These are phyloP conservation scores for Eremothecium sinecaudum DNA, from an alignment of 1,139 yeast species.

Conservation along the genomic window DNA sequence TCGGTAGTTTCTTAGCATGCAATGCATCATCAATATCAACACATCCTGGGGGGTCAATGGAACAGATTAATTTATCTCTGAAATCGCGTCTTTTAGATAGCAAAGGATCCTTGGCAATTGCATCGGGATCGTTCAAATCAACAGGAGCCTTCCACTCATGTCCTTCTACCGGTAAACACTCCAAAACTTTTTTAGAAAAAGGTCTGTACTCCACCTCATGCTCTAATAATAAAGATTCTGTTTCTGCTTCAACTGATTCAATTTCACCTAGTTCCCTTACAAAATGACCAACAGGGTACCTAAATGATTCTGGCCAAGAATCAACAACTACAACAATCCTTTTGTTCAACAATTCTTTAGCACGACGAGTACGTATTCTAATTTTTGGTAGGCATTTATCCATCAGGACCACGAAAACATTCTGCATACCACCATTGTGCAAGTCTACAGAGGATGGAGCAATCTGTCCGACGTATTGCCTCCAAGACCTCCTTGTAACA, in stretches of 20 bases:
- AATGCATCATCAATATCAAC: constrained; percentile 98
- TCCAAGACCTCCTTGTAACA: constrained; percentile 83
- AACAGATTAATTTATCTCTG: constrained; percentile 81
- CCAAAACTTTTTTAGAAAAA: constrained; percentile 83
- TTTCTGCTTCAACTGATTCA: constrained; percentile 91
- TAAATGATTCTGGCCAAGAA: constrained; percentile 78
- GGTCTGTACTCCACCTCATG: constrained; percentile 97
- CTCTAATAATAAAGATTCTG: constrained; percentile 86
- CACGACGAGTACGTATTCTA: constrained; percentile 79
- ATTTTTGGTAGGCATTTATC: constrained; percentile 83
- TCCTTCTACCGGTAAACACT: constrained; percentile 88
- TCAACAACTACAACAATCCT: constrained; percentile 89
- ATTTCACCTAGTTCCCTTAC: constrained; percentile 82
- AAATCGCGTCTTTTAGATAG: constrained; percentile 67
- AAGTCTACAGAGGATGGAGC: constrained; percentile 66
- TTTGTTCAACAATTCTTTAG: constrained; percentile 70
- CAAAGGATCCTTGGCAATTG: constrained; percentile 41
- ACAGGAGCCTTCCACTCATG: constrained; percentile 86
- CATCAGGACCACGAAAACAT: constrained; percentile 80
- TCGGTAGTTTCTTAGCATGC: constrained; percentile 75
- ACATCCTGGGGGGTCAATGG: constrained; percentile 97
- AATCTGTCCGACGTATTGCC: constrained; percentile 91
- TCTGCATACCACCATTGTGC: constrained; percentile 49
- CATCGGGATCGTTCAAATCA: constrained; percentile 42
- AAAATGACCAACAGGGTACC: constrained; percentile 91